Conservation (phyloP, 208 protist genomes). For the Leishmania gerbilli region DNA sequence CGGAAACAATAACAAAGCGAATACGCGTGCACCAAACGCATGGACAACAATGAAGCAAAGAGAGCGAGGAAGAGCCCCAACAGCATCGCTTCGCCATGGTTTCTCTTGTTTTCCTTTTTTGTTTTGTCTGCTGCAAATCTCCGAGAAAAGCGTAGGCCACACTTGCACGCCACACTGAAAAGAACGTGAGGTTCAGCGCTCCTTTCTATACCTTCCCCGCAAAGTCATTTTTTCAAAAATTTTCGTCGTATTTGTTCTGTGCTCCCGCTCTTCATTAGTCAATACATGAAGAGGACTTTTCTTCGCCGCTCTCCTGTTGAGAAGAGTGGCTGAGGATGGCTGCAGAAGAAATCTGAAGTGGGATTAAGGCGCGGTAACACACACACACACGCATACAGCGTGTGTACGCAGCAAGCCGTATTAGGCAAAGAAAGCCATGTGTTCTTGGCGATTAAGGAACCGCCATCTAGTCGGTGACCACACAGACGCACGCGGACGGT, state of each 20-base stretch:
- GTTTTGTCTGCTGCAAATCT: background rate
- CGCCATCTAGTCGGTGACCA: background rate
- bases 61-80: background rate
- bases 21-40: too few relatives aligned
- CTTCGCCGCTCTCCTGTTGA: background rate
- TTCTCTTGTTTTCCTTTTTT: background rate
- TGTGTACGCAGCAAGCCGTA: background rate
- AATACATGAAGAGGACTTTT: background rate
- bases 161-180: background rate
- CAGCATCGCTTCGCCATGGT: background rate
- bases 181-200: background rate
- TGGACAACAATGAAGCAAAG: too few relatives aligned
- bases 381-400: background rate
- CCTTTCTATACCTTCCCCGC: background rate
- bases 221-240: background rate
- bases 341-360: background rate
- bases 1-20: too few relatives aligned
- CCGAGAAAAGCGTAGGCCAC: background rate
- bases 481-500: background rate
- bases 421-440: background rate
- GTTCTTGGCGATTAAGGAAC: background rate
- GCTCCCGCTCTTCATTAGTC: background rate
- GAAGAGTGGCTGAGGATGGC: background rate
- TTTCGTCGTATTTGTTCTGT: background rate
- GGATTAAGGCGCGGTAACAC: background rate